A percentile compares a stretch with the other conserved stretches of the same genome.
Evolutionary conservation across 441 rosid genomes (phyloP).

Genomic region (Raphanus hybrid): DNA sequence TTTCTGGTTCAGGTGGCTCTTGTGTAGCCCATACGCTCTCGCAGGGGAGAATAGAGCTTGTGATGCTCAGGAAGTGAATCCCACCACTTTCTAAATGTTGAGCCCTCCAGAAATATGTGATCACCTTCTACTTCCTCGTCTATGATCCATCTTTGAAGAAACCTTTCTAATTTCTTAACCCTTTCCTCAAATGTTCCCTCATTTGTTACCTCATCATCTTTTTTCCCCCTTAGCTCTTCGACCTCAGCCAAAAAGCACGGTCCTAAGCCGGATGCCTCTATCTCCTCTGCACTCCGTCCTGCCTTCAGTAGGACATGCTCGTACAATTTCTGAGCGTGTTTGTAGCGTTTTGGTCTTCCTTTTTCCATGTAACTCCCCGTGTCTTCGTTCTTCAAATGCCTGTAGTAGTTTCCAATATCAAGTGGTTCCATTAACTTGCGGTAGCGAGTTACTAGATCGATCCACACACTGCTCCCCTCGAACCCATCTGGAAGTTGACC

Average conservation of each 20-base stretch:
- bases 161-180: slow-evolving; percentile 35
- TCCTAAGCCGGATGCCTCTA: neutral
- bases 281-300: neutral
- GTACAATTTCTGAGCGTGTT: slow-evolving; percentile 60
- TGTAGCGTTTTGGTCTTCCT: slow-evolving; percentile 78
- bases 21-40: too few relatives aligned
- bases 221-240: slow-evolving; percentile 71
- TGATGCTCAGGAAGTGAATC: slow-evolving; percentile 37
- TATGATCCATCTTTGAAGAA: slow-evolving; percentile 46
- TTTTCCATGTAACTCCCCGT: slow-evolving; percentile 64
- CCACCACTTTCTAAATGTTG: slow-evolving; percentile 67
- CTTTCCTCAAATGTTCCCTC: too few relatives aligned
- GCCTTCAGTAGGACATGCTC: slow-evolving; percentile 48
- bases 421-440: slow-evolving; percentile 70
- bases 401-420: slow-evolving; percentile 71
- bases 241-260: slow-evolving; percentile 71
- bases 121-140: slow-evolving; percentile 30
- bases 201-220: too few relatives aligned
- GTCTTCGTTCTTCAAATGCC: slow-evolving; percentile 72
- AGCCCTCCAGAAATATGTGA: slow-evolving; percentile 54
- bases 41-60: too few relatives aligned
- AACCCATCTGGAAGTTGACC: slow-evolving; percentile 69
- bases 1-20: too few relatives aligned
- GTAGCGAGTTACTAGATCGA: slow-evolving; percentile 53
- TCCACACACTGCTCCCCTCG: slow-evolving; percentile 51